Evolutionary conservation across 768 basidiomycete genomes (phyloP).

Genomic region (Pleurotus djamor): DNA sequence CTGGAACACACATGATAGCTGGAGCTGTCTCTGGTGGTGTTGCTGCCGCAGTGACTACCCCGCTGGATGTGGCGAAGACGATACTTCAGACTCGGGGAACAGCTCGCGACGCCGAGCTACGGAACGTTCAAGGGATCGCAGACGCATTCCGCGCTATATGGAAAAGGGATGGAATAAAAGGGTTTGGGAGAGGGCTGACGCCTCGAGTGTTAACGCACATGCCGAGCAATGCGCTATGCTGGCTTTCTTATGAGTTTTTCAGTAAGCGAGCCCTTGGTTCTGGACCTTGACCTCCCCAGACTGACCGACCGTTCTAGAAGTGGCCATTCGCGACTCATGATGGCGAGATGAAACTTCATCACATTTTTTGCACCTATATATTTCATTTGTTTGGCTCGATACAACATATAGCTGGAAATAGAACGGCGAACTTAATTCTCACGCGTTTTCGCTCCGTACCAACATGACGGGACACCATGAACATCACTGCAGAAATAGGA

Average conservation of each 20-base stretch:
- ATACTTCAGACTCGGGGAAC: constrained; percentile 93
- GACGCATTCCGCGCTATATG: constrained; percentile 91
- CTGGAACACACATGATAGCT: constrained; percentile 87
- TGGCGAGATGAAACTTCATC: not conserved
- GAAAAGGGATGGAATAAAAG: constrained; percentile 79
- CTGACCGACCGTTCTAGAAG: constrained; percentile 6
- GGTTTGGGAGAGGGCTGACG: constrained; percentile 84
- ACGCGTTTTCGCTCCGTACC: not conserved
- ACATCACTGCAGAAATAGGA: not conserved
- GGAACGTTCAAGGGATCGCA: constrained; percentile 77
- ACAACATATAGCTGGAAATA: not conserved
- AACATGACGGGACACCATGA: not conserved
- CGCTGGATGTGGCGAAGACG: constrained; percentile 97
- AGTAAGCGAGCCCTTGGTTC: constrained; percentile 55
- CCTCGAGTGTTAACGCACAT: constrained; percentile 93
- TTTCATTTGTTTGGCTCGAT: not conserved
- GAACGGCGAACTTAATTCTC: not conserved
- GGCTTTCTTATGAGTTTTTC: constrained; percentile 98
- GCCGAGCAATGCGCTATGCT: constrained; percentile 96
- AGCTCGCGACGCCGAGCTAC: constrained; percentile 82
- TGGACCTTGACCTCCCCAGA: not conserved
- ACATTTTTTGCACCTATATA: not conserved
- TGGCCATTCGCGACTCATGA: constrained; percentile 6
- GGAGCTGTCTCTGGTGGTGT: constrained; percentile 93
- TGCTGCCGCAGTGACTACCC: constrained; percentile 94